Evolutionary conservation across 768 basidiomycete species (phyloP).

Genomic region (Pleurotus pulmonarius): DNA sequence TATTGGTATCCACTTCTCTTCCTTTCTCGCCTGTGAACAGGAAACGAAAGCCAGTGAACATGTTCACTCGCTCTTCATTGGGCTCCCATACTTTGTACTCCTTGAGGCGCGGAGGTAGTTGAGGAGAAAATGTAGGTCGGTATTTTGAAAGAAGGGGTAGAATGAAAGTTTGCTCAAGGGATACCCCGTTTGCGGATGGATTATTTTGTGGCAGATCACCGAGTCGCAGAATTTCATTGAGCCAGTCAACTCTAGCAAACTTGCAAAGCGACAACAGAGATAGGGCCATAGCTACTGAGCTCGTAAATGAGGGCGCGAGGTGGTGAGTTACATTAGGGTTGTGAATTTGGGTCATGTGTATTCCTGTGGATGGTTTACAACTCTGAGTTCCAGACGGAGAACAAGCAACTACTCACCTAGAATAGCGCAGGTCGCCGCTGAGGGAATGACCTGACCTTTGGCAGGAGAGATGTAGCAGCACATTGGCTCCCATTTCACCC

Average conservation of each 20-base stretch:
- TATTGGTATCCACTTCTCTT: slow-evolving; percentile 42
- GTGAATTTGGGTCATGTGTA: slow-evolving; percentile 47
- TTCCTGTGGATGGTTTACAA: slow-evolving; percentile 33
- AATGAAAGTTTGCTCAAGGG: slow-evolving; percentile 47
- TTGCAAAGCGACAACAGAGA: slow-evolving; percentile 57
- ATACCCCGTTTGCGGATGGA: slow-evolving; percentile 28
- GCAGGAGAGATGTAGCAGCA: slow-evolving; percentile 43
- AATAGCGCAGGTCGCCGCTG: slow-evolving; percentile 39
- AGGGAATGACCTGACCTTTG: slow-evolving; percentile 30
- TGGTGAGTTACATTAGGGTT: slow-evolving; percentile 59
- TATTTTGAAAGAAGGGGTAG: slow-evolving; percentile 53
- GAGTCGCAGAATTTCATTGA: slow-evolving; percentile 53
- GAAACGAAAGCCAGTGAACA: slow-evolving; percentile 54
- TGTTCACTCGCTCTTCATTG: slow-evolving; percentile 54
- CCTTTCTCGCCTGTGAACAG: slow-evolving; percentile 56
- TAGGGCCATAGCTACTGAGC: slow-evolving; percentile 46
- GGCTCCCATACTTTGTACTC: slow-evolving; percentile 61
- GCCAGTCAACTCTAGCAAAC: slow-evolving; percentile 68
- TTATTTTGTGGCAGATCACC: slow-evolving; percentile 32
- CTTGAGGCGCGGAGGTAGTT: slow-evolving; percentile 45
- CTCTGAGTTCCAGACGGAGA: not conserved
- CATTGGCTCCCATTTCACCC: slow-evolving; percentile 48
- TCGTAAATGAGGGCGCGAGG: slow-evolving; percentile 45
- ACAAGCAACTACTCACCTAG: slow-evolving; percentile 41
- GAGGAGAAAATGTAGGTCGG: slow-evolving; percentile 53